Base-by-base conservation (phyloP, 1,284 basidiomycete genomes). In the Leucoagaricus sp. region DNA sequence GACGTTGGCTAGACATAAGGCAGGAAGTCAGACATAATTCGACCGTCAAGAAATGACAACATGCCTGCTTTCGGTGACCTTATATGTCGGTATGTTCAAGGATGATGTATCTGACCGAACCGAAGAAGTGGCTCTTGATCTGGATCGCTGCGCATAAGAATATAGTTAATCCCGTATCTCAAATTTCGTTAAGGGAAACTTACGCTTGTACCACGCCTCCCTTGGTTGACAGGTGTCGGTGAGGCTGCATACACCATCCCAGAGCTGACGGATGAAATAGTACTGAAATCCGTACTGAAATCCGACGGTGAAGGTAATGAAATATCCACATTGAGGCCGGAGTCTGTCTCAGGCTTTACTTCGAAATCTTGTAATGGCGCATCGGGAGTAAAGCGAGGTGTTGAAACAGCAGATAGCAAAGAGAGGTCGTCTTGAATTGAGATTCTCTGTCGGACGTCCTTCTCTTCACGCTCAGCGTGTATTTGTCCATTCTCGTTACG, bases 211-310 rank as follows among this genome's bases (percentile, higher is more conserved):
- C 38, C 38, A 17, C 41, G 42, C 42, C n/a, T 40, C 23, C 38
- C 40, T 26, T 19, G 38, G 9, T 28, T 25, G 21, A 42, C 53
- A 9, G 61, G 61, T 6, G 63, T 62, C n/a, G 55, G 57, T 0
- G 64, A 59, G 38, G 38, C 15, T 38, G 49, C 28, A 41, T 21
- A 41, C 5, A 28, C 26, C 13, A 49, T 17, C 21, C 48, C 44
- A 21, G 55, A 56, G 40, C 55, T 51, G 12, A 36, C 41, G 1
- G 55, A 51, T 1, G 55, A 56, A 23, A 56, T 46, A 1, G 45
- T 56, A 25, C 55, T 56, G 9, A 56, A 55, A 26, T 53, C 52
- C 4, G 45, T 56, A 15, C 55, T 56, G 21, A 51, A 49, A 9
- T 50, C 48, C 3, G 55, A 54, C n/a, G 44, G 52, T n/a, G 52